These are phyloP conservation scores for Cadophora sp. DNA, from an alignment of 2,329 filamentous ascomycete species.

Conservation along the genomic window DNA sequence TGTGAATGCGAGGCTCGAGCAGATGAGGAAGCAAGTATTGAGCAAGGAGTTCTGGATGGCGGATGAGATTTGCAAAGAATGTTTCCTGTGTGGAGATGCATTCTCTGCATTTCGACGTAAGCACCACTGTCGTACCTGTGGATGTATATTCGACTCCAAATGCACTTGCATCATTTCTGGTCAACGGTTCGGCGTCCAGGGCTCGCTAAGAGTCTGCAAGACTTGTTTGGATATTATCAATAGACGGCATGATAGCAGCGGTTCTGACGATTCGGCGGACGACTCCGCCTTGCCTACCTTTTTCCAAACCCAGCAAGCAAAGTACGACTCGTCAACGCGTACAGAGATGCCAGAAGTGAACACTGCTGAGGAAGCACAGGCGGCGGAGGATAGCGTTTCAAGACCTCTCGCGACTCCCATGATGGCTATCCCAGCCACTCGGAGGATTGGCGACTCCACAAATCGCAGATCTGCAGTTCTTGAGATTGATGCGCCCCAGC, in stretches of 20 bases:
- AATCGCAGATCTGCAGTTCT: conserved; percentile 88
- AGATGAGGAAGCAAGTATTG: conserved; percentile 84
- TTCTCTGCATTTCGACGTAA: conserved; percentile 96
- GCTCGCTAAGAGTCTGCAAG: conserved; percentile 88
- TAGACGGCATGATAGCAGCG: conserved; percentile 84
- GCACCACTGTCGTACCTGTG: conserved; percentile 94
- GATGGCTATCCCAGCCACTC: conserved; percentile 73
- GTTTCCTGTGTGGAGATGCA: conserved; percentile 87
- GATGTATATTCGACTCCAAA: conserved; percentile 98
- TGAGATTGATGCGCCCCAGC: conserved; percentile 84
- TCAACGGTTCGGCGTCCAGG: conserved; percentile 83
- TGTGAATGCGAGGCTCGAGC: conserved; percentile 67
- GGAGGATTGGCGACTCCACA: conserved; percentile 73
- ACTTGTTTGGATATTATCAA: conserved; percentile 92
- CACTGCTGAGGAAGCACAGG: conserved; percentile 44
- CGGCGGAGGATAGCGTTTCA: conserved; percentile 47
- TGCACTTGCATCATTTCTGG: conserved; percentile 93
- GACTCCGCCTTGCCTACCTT: conserved; percentile 72
- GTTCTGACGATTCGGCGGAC: conserved; percentile 85
- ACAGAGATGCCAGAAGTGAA: conserved; percentile 50
- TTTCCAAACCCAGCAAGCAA: conserved; percentile 61
- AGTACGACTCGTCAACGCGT: conserved; percentile 50
- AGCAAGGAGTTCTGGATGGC: conserved; percentile 99
- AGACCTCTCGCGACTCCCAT: conserved; percentile 69
- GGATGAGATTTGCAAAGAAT: conserved; percentile 97